Evolutionary conservation across 2,329 filamentous ascomycete species (phyloP).

Genomic region (Diplodia seriata): DNA sequence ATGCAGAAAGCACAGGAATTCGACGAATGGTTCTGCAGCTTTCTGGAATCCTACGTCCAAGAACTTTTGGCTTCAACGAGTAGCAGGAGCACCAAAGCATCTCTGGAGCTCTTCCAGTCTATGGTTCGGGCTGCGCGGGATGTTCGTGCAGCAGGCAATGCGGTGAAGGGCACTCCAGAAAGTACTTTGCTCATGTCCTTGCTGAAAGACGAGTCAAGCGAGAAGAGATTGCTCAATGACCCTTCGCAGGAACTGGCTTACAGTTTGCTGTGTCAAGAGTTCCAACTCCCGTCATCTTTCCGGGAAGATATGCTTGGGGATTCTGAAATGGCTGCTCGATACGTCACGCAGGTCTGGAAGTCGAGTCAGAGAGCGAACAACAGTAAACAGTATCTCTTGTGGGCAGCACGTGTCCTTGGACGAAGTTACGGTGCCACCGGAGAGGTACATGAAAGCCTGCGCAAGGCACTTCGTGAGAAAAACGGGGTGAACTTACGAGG

Average conservation of each 20-base stretch:
- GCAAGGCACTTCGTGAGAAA: neutral
- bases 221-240: conserved; percentile 70
- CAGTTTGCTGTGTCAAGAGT: conserved; percentile 75
- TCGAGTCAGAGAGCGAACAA: conserved; percentile 71
- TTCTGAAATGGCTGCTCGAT: conserved; percentile 68
- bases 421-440: conserved; percentile 63
- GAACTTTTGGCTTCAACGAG: conserved; percentile 1
- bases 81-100: conserved; percentile 3
- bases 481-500: conserved; percentile 17
- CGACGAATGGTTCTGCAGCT: conserved; percentile 77
- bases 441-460: conserved; percentile 16
- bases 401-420: conserved; percentile 86
- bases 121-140: conserved; percentile 74
- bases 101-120: conserved; percentile 63
- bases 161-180: conserved; percentile 73
- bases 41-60: conserved; percentile 63
- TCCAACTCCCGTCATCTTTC: conserved; percentile 66
- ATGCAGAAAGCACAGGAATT: conserved; percentile 78
- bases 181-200: conserved; percentile 81
- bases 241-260: conserved; percentile 74
- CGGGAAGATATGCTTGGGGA: conserved; percentile 71
- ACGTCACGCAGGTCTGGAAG: conserved; percentile 75
- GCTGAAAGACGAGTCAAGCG: conserved; percentile 72
- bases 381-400: conserved; percentile 75
- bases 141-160: conserved; percentile 72